Evolutionary conservation across 805 yeast species (phyloP).

Genomic region (Suhomyces tanzawaensis): DNA sequence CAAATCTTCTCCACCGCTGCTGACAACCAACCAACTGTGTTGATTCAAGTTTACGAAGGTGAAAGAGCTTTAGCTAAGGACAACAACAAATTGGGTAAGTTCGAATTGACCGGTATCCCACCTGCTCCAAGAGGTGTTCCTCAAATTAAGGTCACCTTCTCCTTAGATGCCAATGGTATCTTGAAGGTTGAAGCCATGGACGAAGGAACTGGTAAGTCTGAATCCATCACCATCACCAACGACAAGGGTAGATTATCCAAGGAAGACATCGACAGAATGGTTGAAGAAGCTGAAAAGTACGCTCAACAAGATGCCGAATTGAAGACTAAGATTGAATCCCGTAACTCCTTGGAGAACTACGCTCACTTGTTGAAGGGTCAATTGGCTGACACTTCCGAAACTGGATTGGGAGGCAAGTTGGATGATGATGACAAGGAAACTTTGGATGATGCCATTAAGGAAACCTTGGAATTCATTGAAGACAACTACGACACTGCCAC

Average conservation of each 20-base stretch:
- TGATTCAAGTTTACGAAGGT: slow-evolving; percentile 99
- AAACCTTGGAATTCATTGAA: slow-evolving; percentile 83
- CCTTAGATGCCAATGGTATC: slow-evolving; percentile 99
- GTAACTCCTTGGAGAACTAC: slow-evolving; percentile 46
- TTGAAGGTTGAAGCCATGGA: slow-evolving; percentile 98
- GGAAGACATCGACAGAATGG: slow-evolving; percentile 97
- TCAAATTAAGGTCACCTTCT: slow-evolving; percentile 97
- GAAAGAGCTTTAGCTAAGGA: slow-evolving; percentile 98
- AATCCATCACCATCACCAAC: slow-evolving; percentile 98
- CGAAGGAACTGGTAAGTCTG: slow-evolving; percentile 97
- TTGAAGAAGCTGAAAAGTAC: slow-evolving; percentile 93
- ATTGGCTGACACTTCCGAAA: slow-evolving; percentile 34
- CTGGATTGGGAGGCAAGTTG: slow-evolving; percentile 68
- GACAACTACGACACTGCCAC: slow-evolving; percentile 83
- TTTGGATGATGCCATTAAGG: slow-evolving; percentile 81
- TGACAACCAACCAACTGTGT: slow-evolving; percentile 98
- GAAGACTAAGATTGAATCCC: slow-evolving; percentile 41
- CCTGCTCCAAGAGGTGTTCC: slow-evolving; percentile 99
- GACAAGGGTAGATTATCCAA: slow-evolving; percentile 97
- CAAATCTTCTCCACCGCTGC: slow-evolving; percentile 98
- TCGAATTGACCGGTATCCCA: slow-evolving; percentile 96
- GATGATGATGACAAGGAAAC: slow-evolving; percentile 91
- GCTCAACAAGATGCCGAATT: slow-evolving; percentile 47
- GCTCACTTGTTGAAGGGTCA: slow-evolving; percentile 49
- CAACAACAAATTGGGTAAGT: slow-evolving; percentile 97